A percentile compares a stretch with the other conserved stretches of the same genome.
phyloP scores from a whole-genome alignment of 2,329 filamentous ascomycete species.

The Aspergillus ibericus region DNA sequence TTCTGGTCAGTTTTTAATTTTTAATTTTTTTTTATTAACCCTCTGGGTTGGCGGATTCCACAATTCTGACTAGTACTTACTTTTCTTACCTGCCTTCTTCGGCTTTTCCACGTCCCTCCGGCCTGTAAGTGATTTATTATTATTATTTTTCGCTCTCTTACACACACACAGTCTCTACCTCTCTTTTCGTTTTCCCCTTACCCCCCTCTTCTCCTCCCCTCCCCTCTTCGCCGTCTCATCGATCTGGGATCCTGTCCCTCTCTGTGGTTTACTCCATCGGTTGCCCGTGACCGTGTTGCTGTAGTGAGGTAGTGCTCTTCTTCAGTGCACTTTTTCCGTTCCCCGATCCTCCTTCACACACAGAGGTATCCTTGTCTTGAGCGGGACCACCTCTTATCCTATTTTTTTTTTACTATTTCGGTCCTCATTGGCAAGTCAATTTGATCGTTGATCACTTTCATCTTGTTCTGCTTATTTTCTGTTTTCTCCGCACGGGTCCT shows the following conservation, averaged over 20 bases:
- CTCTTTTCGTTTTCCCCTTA: constrained; percentile 16
- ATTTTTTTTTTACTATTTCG: constrained; percentile 14
- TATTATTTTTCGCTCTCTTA: constrained; percentile 19
- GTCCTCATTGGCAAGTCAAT: constrained; percentile 18
- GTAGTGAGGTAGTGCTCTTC: constrained; percentile 23
- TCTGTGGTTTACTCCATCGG: constrained; percentile 17
- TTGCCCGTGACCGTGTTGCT: constrained; percentile 24
- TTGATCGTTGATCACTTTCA: constrained; percentile 22
- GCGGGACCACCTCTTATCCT: constrained; percentile 18
- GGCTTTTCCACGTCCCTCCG: constrained; percentile 20
- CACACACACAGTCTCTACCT: constrained; percentile 12
- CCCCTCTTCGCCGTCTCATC: constrained; percentile 22
- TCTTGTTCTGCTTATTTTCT: constrained; percentile 8
- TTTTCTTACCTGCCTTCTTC: constrained; percentile 17
- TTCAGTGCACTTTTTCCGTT: constrained; percentile 23
- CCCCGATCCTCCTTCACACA: constrained; percentile 21
- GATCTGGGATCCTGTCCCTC: constrained; percentile 22
- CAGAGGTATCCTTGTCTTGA: constrained; percentile 15
- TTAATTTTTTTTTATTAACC: constrained; percentile 1
- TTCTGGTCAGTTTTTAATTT: constrained; percentile 9
- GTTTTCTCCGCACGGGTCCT: constrained; percentile 22
- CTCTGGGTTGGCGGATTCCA: constrained; percentile 17
- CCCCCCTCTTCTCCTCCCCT: constrained; percentile 24
- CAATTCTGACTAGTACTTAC: constrained; percentile 17
- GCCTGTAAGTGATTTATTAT: constrained; percentile 16